Conservation (phyloP, 257 asterid genomes). For the Verbascum thapsus region DNA sequence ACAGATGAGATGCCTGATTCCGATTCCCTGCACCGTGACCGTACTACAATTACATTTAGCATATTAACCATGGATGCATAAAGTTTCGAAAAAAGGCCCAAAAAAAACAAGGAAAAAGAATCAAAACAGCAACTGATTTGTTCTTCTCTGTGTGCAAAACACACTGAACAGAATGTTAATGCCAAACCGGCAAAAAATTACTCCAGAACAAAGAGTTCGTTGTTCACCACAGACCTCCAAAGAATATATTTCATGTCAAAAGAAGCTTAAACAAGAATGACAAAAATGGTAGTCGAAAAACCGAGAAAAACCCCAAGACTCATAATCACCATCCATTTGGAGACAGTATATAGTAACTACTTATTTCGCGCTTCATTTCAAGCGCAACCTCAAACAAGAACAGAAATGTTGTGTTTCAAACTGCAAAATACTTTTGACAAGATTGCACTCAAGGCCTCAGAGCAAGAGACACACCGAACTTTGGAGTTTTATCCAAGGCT, state of each 20-base stretch:
- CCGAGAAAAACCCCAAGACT: not conserved
- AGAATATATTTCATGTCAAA: slow-evolving; percentile 14
- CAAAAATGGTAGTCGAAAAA: slow-evolving; percentile 9
- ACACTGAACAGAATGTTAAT: not conserved
- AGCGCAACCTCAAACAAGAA: slow-evolving; percentile 25
- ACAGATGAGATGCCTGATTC: too few species aligned
- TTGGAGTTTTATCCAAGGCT: slow-evolving; percentile 66
- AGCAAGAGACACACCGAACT: slow-evolving; percentile 60
- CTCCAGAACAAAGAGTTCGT: slow-evolving; percentile 14
- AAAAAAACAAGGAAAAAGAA: too few species aligned
- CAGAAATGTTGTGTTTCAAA: slow-evolving; percentile 19
- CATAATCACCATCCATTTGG: not conserved
- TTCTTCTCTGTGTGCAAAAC: too few species aligned
- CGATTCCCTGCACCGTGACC: too few species aligned
- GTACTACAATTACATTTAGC: too few species aligned
- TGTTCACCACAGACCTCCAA: slow-evolving; percentile 3
- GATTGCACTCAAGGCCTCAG: slow-evolving; percentile 51
- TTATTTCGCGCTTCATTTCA: slow-evolving; percentile 42
- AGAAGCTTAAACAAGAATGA: slow-evolving; percentile 14
- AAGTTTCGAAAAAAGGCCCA: too few species aligned
- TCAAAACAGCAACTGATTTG: too few species aligned
- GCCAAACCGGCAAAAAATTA: not conserved
- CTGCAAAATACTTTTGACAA: not conserved
- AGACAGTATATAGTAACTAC: slow-evolving; percentile 22
- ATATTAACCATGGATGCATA: too few species aligned